Conservation (phyloP, 257 asterid species). For the Coffea canephora region DNA sequence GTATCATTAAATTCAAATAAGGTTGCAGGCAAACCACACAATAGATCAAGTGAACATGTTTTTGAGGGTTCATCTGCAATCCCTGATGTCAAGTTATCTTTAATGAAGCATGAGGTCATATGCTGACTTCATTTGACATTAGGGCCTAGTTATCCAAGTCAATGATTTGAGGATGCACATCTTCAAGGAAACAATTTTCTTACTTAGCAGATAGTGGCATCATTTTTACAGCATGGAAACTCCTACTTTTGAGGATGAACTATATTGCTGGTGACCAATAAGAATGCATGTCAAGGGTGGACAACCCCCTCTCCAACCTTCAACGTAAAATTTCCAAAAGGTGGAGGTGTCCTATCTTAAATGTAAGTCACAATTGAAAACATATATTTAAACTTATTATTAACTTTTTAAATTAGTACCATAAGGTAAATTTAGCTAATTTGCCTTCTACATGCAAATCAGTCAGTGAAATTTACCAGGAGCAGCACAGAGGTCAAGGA, state of each 20-base stretch:
- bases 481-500: conserved; percentile 96
- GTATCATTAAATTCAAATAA: background rate
- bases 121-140: background rate
- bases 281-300: background rate
- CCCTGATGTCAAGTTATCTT: background rate
- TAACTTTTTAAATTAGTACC: background rate
- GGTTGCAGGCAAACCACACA: background rate
- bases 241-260: background rate
- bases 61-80: background rate
- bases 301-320: too few species aligned
- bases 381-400: background rate
- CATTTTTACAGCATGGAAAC: background rate
- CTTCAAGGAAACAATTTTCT: background rate
- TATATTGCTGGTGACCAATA: background rate
- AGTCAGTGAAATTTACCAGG: conserved; percentile 55
- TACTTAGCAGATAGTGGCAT: too few species aligned
- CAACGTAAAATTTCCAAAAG: background rate
- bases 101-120: background rate
- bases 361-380: background rate
- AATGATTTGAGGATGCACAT: background rate
- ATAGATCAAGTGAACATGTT: background rate
- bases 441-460: conserved; percentile 3
- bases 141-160: background rate
- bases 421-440: background rate
- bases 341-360: background rate